phyloP scores from a whole-genome alignment of 805 yeast species.

The Jamesozyma rosinii region DNA sequence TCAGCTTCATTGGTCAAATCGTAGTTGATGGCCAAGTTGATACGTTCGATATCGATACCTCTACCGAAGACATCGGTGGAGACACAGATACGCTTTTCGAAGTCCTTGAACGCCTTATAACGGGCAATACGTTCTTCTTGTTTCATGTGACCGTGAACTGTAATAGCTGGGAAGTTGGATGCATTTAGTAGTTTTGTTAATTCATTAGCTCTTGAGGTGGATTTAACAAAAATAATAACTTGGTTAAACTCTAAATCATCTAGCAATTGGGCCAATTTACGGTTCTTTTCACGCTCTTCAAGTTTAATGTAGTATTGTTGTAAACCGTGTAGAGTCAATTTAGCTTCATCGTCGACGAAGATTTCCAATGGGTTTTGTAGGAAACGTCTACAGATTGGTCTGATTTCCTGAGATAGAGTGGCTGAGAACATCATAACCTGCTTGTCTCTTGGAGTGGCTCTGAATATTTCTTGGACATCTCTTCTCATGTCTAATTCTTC shows the following conservation, averaged over 20 bases:
- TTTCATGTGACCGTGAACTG: conserved; percentile 89
- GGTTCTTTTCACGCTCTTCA: conserved; percentile 85
- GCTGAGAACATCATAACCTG: conserved; percentile 99
- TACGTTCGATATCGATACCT: conserved; percentile 98
- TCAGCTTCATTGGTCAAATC: conserved; percentile 95
- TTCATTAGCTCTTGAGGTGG: conserved; percentile 85
- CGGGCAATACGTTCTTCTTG: conserved; percentile 98
- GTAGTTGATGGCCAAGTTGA: conserved; percentile 94
- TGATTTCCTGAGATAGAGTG: conserved; percentile 84
- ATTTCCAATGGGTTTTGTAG: conserved; percentile 97
- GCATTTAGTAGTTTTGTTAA: conserved; percentile 81
- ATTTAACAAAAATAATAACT: conserved; percentile 91
- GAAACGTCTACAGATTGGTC: conserved; percentile 95
- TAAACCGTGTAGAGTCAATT: conserved; percentile 93
- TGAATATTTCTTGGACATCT: conserved; percentile 95
- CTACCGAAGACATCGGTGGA: conserved; percentile 98
- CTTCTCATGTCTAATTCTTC: conserved; percentile 92
- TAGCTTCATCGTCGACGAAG: conserved; percentile 95
- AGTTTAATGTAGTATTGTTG: conserved; percentile 92
- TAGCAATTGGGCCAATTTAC: conserved; percentile 81
- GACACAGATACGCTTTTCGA: conserved; percentile 96
- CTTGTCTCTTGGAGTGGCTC: conserved; percentile 95
- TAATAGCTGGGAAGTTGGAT: conserved; percentile 93
- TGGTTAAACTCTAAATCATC: conserved; percentile 95
- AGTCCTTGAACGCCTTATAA: conserved; percentile 92